A percentile compares a stretch with the other conserved stretches of the same genome.
These are phyloP conservation scores for Leccinellum albellum DNA, from an alignment of 768 basidiomycete species.

Conservation along the genomic window DNA sequence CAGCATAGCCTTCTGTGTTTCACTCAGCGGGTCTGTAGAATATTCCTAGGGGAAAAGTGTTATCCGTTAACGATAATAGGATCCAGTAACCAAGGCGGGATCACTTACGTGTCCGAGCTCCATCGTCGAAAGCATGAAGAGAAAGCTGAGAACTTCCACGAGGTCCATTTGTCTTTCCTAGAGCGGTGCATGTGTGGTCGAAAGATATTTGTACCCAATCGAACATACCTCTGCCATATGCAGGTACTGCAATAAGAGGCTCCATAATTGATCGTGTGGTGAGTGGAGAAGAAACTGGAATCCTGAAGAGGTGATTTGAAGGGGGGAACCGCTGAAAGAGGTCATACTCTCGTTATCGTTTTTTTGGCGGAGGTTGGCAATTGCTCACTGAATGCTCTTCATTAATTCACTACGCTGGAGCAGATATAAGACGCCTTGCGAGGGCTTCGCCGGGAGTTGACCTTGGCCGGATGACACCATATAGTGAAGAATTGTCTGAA, in stretches of 20 bases:
- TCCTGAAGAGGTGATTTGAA: constrained; percentile 87
- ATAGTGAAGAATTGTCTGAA: constrained; percentile 90
- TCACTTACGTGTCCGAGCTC: constrained; percentile 78
- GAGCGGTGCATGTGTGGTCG: constrained; percentile 12
- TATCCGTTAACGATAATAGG: not conserved
- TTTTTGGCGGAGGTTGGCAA: not conserved
- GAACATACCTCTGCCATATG: constrained; percentile 71
- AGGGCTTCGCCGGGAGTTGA: constrained; percentile 71
- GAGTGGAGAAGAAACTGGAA: constrained; percentile 96
- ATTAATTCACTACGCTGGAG: constrained; percentile 85
- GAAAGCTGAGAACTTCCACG: constrained; percentile 88
- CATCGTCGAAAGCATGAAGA: constrained; percentile 97
- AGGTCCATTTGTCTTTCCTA: constrained; percentile 88
- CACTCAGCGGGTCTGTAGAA: constrained; percentile 73
- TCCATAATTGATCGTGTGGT: constrained; percentile 94
- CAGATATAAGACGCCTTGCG: constrained; percentile 78
- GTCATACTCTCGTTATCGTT: not conserved
- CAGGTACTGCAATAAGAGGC: constrained; percentile 86
- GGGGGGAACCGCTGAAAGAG: constrained; percentile 45
- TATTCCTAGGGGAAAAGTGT: constrained; percentile 64
- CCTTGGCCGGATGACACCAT: constrained; percentile 93
- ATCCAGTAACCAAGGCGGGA: not conserved
- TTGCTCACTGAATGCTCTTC: constrained; percentile 60
- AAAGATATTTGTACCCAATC: not conserved
- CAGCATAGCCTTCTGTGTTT: constrained; percentile 81